Percentiles rank a stretch among this genome's conserved stretches.
phyloP scores from a whole-genome alignment of 2,329 filamentous ascomycete species.

The Gyromitra esculenta region DNA sequence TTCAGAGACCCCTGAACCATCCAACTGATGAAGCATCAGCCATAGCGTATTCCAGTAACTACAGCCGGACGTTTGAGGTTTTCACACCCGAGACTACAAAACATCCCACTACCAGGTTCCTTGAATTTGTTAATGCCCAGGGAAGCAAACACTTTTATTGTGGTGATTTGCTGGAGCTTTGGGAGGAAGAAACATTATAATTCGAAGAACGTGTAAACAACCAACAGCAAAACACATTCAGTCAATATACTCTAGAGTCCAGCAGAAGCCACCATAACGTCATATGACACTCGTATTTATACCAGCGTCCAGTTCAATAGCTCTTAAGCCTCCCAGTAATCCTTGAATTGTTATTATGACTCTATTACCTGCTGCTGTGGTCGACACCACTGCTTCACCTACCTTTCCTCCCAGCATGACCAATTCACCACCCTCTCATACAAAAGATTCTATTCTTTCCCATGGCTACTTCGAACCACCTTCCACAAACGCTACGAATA shows the following conservation, averaged over 20 bases:
- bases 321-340: constrained; percentile 21
- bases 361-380: constrained; percentile 18
- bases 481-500: not conserved
- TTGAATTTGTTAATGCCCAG: constrained; percentile 23
- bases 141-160: constrained; percentile 2
- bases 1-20: constrained; percentile 38
- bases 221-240: constrained; percentile 17
- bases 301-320: constrained; percentile 34
- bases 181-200: not conserved
- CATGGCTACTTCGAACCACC: constrained; percentile 25
- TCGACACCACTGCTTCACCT: constrained; percentile 21
- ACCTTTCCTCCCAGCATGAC: constrained; percentile 31
- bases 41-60: constrained; percentile 36
- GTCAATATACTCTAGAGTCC: constrained; percentile 16
- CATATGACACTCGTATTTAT: constrained; percentile 36
- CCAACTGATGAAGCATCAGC: constrained; percentile 37
- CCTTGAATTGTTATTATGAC: constrained; percentile 33
- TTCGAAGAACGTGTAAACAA: constrained; percentile 20
- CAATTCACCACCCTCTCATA: constrained; percentile 12
- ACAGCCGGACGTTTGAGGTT: constrained; percentile 25
- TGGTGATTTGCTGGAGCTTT: constrained; percentile 4
- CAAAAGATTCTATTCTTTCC: constrained; percentile 28
- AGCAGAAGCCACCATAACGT: constrained; percentile 20
- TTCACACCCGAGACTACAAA: constrained; percentile 4
- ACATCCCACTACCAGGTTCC: constrained; percentile 14